Percentiles rank a stretch among this genome's conserved stretches.
phyloP scores from a whole-genome alignment of 2,329 filamentous ascomycete species.

The Fusarium sp. region DNA sequence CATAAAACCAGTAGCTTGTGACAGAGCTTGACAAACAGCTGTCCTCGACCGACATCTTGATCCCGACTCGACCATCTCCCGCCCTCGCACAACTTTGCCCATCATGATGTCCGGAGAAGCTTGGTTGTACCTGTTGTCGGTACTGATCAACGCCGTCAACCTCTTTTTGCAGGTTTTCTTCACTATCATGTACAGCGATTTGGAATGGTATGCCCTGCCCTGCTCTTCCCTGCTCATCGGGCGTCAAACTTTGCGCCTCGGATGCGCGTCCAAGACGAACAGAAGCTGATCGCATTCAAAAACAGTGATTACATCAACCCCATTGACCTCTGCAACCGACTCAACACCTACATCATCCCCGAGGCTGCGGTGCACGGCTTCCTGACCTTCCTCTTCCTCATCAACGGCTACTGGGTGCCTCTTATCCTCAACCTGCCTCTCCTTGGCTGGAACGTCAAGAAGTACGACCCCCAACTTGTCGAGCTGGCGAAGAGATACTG shows the following conservation, averaged over 20 bases:
- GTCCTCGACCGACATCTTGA: slow-evolving; percentile 41
- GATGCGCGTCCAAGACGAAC: slow-evolving; percentile 31
- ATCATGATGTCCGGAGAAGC: slow-evolving; percentile 92
- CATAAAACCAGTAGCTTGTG: slow-evolving; percentile 43
- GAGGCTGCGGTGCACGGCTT: slow-evolving; percentile 98
- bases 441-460: slow-evolving; percentile 95
- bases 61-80: slow-evolving; percentile 27
- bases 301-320: slow-evolving; percentile 99
- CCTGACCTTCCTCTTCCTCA: slow-evolving; percentile 94
- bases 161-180: slow-evolving; percentile 99
- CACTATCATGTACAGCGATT: slow-evolving; percentile 99
- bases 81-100: slow-evolving; percentile 38
- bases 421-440: slow-evolving; percentile 93
- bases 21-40: slow-evolving; percentile 49
- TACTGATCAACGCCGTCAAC: slow-evolving; percentile 99
- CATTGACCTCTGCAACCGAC: slow-evolving; percentile 99
- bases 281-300: slow-evolving; percentile 35
- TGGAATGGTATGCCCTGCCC: slow-evolving; percentile 85
- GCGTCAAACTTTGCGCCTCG: slow-evolving; percentile 34
- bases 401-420: slow-evolving; percentile 99
- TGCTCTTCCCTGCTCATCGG: slow-evolving; percentile 17
- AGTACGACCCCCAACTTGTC: slow-evolving; percentile 75
- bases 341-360: slow-evolving; percentile 99
- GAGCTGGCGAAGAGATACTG: slow-evolving; percentile 27
- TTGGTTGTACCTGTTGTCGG: slow-evolving; percentile 97